A percentile compares a stretch with the other conserved stretches of the same genome.
Conservation (phyloP, 1,284 basidiomycete genomes). For the Phylloboletellus chloephorus region DNA sequence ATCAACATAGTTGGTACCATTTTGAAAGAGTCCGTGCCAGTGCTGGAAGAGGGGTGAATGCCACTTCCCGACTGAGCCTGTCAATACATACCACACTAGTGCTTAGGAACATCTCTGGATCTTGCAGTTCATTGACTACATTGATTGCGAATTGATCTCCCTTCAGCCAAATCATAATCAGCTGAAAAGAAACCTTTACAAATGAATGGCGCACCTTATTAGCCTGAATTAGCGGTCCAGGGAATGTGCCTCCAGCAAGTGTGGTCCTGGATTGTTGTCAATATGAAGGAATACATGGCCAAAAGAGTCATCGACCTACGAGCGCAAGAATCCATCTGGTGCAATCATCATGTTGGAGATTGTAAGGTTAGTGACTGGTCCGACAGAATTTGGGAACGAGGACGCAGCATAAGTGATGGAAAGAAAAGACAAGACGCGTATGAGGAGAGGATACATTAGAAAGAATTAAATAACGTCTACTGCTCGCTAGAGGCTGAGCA, state of each 20-base stretch:
- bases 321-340: slow-evolving; percentile 40
- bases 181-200: background rate
- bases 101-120: slow-evolving; percentile 29
- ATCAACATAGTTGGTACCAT: slow-evolving; percentile 24
- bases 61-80: slow-evolving; percentile 19
- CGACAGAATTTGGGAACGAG: slow-evolving; percentile 15
- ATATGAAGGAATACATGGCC: background rate
- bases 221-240: slow-evolving; percentile 35
- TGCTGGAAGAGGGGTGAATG: slow-evolving; percentile 30
- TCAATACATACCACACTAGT: slow-evolving; percentile 30
- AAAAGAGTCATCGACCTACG: slow-evolving; percentile 25
- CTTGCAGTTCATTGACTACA: slow-evolving; percentile 28
- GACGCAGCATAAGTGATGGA: slow-evolving; percentile 14
- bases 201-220: slow-evolving; percentile 23
- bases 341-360: slow-evolving; percentile 34
- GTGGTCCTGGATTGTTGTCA: slow-evolving; percentile 14
- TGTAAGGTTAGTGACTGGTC: slow-evolving; percentile 29
- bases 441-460: slow-evolving; percentile 13
- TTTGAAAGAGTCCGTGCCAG: slow-evolving; percentile 35
- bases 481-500: slow-evolving; percentile 3
- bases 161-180: slow-evolving; percentile 35
- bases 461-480: background rate
- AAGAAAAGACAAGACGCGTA: slow-evolving; percentile 7
- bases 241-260: slow-evolving; percentile 32
- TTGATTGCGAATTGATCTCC: slow-evolving; percentile 24